Conservation (phyloP, 306 rosid species). For the Castanospermum australe region DNA sequence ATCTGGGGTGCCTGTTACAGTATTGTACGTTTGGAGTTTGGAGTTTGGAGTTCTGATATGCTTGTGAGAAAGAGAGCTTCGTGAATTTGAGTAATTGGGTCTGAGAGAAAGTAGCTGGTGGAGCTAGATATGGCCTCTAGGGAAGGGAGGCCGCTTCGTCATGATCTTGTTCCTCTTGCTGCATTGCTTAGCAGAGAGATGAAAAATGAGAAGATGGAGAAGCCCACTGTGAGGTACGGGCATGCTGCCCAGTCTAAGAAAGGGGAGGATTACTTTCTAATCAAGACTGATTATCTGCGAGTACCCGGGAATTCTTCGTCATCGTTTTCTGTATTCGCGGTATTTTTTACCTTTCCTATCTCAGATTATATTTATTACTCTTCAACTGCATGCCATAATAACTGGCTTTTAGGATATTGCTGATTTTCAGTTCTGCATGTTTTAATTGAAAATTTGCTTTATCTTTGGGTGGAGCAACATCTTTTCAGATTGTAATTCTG, state of each 20-base stretch:
- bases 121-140: slow-evolving; percentile 57
- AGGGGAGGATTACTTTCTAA: slow-evolving; percentile 86
- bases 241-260: slow-evolving; percentile 90
- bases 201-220: slow-evolving; percentile 91
- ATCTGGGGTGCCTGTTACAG: background rate
- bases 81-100: slow-evolving; percentile 31
- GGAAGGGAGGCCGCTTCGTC: slow-evolving; percentile 73
- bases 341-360: slow-evolving; percentile 29
- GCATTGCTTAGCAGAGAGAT: slow-evolving; percentile 83
- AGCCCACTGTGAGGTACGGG: slow-evolving; percentile 77
- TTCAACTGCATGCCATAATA: background rate
- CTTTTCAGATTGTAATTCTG: slow-evolving; percentile 6
- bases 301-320: slow-evolving; percentile 79
- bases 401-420: slow-evolving; percentile 1
- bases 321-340: slow-evolving; percentile 86
- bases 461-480: background rate
- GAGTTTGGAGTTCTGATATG: slow-evolving; percentile 32
- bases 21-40: slow-evolving; percentile 18
- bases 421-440: slow-evolving; percentile 8
- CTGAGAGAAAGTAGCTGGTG: slow-evolving; percentile 24
- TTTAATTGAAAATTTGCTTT: background rate
- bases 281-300: slow-evolving; percentile 81
- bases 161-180: slow-evolving; percentile 90
- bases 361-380: slow-evolving; percentile 2
- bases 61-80: slow-evolving; percentile 31